These are phyloP conservation scores for Colletotrichum navitas DNA, from an alignment of 2,329 filamentous ascomycete species.

Conservation along the genomic window DNA sequence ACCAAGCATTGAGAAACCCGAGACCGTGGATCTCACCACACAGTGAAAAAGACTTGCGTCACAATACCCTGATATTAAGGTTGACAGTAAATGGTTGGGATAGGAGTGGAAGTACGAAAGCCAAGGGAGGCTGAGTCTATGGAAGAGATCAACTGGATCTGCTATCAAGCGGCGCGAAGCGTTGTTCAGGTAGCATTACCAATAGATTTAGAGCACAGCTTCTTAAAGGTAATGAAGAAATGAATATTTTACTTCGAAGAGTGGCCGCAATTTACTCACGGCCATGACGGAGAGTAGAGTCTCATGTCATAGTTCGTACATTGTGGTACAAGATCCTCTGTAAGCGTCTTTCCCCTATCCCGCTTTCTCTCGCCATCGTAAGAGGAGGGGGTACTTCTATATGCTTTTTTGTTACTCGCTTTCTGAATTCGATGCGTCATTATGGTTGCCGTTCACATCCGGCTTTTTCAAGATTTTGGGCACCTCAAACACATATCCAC, in stretches of 20 bases:
- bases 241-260: constrained; percentile 7
- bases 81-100: not conserved
- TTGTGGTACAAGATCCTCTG: constrained; percentile 39
- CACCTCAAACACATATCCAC: constrained; percentile 89
- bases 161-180: constrained; percentile 10
- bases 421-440: constrained; percentile 45
- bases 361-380: not conserved
- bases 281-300: constrained; percentile 31
- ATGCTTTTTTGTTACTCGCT: constrained; percentile 35
- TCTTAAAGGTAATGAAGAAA: constrained; percentile 5
- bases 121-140: not conserved
- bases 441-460: constrained; percentile 52
- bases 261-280: constrained; percentile 24
- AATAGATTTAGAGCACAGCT: constrained; percentile 25
- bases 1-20: constrained; percentile 21
- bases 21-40: constrained; percentile 36
- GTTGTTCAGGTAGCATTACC: constrained; percentile 18
- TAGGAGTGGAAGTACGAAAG: not conserved
- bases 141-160: not conserved
- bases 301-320: constrained; percentile 37
- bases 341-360: constrained; percentile 19
- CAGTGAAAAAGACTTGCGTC: not conserved
- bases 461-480: constrained; percentile 58
- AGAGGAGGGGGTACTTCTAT: constrained; percentile 26
- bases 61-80: constrained; percentile 18